These are phyloP conservation scores for Allium cepa DNA, from an alignment of 106 monocot species.

Conservation along the genomic window DNA sequence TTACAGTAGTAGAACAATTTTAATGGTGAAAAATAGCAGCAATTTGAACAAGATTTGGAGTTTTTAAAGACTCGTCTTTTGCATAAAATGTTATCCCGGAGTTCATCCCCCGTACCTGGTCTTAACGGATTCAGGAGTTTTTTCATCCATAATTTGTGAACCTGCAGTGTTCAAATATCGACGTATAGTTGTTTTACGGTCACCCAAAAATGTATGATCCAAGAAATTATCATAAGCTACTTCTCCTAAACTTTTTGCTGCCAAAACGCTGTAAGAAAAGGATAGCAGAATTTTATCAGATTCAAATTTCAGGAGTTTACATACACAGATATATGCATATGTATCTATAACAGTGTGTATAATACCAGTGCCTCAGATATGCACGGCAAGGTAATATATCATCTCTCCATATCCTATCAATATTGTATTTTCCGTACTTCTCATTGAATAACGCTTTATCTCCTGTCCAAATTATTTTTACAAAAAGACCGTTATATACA, in stretches of 20 bases:
- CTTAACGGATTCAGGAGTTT: constrained; percentile 46
- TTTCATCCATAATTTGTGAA: background rate
- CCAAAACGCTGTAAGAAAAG: constrained; percentile 54
- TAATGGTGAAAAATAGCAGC: too few species aligned
- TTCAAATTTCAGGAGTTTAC: too few species aligned
- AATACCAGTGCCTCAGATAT: constrained; percentile 93
- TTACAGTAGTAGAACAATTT: too few species aligned
- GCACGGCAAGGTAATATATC: constrained; percentile 88
- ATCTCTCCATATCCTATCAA: constrained; percentile 87
- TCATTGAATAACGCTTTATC: constrained; percentile 52
- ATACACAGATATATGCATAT: too few species aligned
- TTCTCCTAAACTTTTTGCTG: constrained; percentile 68
- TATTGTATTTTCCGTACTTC: constrained; percentile 73
- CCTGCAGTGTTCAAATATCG: background rate
- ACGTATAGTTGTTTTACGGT: constrained; percentile 17
- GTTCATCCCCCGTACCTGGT: constrained; percentile 65
- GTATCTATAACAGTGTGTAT: too few species aligned
- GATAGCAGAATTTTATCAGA: background rate
- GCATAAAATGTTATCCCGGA: background rate
- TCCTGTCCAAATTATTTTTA: constrained; percentile 24
- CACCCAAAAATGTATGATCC: constrained; percentile 65
- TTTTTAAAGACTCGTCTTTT: too few species aligned
- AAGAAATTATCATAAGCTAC: constrained; percentile 65
- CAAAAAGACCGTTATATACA: too few species aligned
- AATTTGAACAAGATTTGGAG: too few species aligned